Base-by-base conservation (phyloP, 768 basidiomycete genomes). In the Nidularia pulvinata region DNA sequence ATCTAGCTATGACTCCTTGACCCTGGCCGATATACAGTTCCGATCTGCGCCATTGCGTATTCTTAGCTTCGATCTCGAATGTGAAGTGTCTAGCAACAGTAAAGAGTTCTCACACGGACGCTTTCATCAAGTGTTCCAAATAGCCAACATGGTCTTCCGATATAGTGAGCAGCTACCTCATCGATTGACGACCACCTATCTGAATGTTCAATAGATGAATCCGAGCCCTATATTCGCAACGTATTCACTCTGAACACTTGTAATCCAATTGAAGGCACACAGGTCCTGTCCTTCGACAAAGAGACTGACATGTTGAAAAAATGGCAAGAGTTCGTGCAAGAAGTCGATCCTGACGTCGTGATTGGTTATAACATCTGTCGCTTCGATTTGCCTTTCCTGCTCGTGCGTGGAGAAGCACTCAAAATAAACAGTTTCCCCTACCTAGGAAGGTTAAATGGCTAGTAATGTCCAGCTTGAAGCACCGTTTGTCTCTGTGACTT, bases 11-110 rank as follows among this genome's bases (percentile, higher is more conserved):
- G 16, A 1, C 14, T 14, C 13, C 22, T 51, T 35, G n/a, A 55
- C 34, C 10, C 22, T 33, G 34, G 5, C 19, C 7, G 47, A n/a
- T 54, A 95, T n/a, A n/a, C n/a, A n/a, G 93, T 62, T 91, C 84
- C n/a, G n/a, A 57, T 84, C 91, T 49, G 94, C 95, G 0, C 95
- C 95, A 0, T 72, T 97, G 1, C 86, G 95, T 11, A 89, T 97
- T 59, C 78, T 98, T 33, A 93, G 91, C 63, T 97, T 98, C 61
- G 95, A 98, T 79, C 95, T 98, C 59, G 95, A 98, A 73, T 95
- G 93, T 69, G 92, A 93, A 0, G 91, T 96, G 13, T 75, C 93
- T n/a, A 93, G 93, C 60, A 90, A 91, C 25, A 88, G 14, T 6
- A 37, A 47, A 4, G 53, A 42, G 30, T 48, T 94, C 57, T 97